Base-by-base conservation (phyloP, 306 rosid genomes). In the Vigna nakashimae region DNA sequence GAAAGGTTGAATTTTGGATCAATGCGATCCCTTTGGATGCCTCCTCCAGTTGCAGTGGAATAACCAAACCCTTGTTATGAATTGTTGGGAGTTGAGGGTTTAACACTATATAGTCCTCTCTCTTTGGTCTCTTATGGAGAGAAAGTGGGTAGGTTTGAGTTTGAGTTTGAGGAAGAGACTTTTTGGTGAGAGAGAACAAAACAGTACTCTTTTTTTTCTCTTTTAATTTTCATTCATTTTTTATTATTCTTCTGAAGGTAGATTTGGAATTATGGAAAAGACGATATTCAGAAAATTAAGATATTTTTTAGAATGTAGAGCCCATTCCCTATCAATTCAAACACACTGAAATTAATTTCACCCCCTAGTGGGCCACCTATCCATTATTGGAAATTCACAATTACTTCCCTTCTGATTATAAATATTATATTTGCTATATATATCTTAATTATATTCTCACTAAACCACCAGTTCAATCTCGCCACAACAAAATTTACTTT, bases 11-110 rank as follows among this genome's bases (percentile, higher is more conserved):
- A 77, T 65, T 72, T 57, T 56, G 76, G 86, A 82, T 82, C 86
- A 82, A 82, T 77, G 86, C 86, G 86, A 82, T 82, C 86, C 86
- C 86, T 82, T 82, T 82, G 86, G 82, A 82, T 82, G 80, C 76
- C 76, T 82, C 60, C 86, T 82, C 72, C 42, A 72, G 86, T 77
- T 78, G 72, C 86, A 78, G 72, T 65, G 49, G 71, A 82, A 71
- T 77, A 70, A 70, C 48, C 43, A 67, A 65, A 38, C 69, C 8
- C 59, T 60, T 34, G 1, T 7, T 58, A 14, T 58, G n/a, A 51
- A 28, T 49, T 75, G 48, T 81, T 75, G 10, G 14, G 64, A 42
- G 63, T 28, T 59, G 20, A 30, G 11, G 20, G 42, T 30, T 14
- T 58, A 26, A 60, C 15, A 13, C 43, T 30, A 36, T 24, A 13